Evolutionary conservation across 208 protist species (phyloP), one percentile per base, ranked within the genome.

Genomic region (Crithidia mellificae): DNA sequence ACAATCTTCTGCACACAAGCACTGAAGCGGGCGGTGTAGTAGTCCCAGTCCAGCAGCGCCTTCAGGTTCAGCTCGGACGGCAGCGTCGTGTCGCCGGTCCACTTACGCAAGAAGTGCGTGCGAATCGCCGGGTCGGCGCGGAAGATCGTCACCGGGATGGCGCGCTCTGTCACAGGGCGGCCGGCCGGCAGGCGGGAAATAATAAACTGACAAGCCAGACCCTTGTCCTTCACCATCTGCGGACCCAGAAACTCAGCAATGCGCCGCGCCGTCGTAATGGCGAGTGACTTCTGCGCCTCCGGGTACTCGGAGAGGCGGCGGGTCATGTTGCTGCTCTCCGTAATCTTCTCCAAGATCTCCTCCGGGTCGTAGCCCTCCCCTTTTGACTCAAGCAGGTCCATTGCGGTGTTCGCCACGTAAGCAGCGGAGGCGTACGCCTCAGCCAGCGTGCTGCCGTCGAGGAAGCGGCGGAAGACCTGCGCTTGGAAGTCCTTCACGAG

Each of bases 401-500:
- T 81, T 70, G 95, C 99, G 29, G 87, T 66, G 79, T 99, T 93
- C 15, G 98, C 98, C 22, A 99, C 94, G 4, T 88, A 78, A 6
- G 89, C 98, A 9, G 99, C 99, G 0, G 87, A 87, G 1, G 74
- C 78, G 89, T 99, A 99, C 51, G 97, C 96, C 59, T 99, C 96
- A 20, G 95, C 74, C 9, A 99, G 82, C 9, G 85, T 95, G 12
- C 41, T 81, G n/a, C 99, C 99, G 17, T 98, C 84, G 8, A 99
- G 85, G 67, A 99, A 99, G 11, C 81, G 68, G 34, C 84, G 61
- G 85, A 99, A 99, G 2, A 98, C 88, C 57, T 98, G 79, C 11
- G 87, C 88, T 81, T 99, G 98, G 81, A 99, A 99, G 50, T 98
- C 87, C 72, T 99, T 99, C 81, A 99, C 98, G 22, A 99, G 80